Conservation (phyloP, 495 filamentous ascomycete genomes). For the Lasiosphaeris hirsuta region DNA sequence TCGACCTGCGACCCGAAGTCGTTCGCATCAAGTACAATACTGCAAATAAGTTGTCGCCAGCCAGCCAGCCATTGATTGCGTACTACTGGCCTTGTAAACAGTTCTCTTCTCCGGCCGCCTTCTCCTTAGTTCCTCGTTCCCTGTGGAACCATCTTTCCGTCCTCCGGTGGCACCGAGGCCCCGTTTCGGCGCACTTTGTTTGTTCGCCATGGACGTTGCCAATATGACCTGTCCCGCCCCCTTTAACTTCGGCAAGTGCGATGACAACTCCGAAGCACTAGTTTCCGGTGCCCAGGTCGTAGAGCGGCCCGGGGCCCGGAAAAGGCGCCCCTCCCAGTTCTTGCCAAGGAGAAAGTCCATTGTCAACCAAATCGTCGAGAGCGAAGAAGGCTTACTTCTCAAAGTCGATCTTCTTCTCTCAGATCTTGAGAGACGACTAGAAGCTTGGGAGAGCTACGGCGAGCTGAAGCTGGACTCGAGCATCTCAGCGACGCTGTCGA, state of each 20-base stretch:
- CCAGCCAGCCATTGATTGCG: too few relatives aligned
- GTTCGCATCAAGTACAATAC: too few relatives aligned
- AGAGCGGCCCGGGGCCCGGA: conserved; percentile 27
- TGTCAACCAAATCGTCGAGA: conserved; percentile 60
- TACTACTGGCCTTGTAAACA: too few relatives aligned
- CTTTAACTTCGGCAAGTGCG: conserved; percentile 34
- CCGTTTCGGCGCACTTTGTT: neutral
- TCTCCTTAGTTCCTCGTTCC: neutral
- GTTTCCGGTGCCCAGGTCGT: conserved; percentile 33
- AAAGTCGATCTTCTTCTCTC: conserved; percentile 77
- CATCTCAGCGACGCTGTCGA: conserved; percentile 75
- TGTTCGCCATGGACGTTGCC: conserved; percentile 26
- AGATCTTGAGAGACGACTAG: conserved; percentile 80
- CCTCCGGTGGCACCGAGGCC: conserved; percentile 2
- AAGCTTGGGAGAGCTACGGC: conserved; percentile 84
- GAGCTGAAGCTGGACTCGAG: conserved; percentile 79
- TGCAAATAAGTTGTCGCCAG: too few relatives aligned
- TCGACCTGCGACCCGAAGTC: too few relatives aligned
- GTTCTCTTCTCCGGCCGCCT: too few relatives aligned
- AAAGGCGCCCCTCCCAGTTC: conserved; percentile 65
- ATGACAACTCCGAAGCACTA: conserved; percentile 29
- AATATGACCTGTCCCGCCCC: conserved; percentile 31
- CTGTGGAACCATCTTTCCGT: neutral
- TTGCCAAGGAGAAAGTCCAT: conserved; percentile 56
- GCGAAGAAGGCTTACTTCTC: conserved; percentile 63